A percentile compares a stretch with the other conserved stretches of the same genome.
These are phyloP conservation scores for Diplodia scrobiculata DNA, from an alignment of 2,329 filamentous ascomycete species.

Conservation along the genomic window DNA sequence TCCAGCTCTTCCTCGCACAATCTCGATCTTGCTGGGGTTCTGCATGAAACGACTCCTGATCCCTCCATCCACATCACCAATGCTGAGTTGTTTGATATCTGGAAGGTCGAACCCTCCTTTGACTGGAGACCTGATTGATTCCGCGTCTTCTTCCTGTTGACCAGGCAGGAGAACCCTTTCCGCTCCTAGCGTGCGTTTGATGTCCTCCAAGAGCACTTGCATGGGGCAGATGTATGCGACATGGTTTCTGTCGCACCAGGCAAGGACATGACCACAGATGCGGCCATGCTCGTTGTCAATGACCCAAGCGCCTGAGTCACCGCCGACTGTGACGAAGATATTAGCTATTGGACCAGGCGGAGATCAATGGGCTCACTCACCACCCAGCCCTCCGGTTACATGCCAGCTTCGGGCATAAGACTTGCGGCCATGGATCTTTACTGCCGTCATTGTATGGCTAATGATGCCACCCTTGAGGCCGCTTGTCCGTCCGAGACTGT, in stretches of 20 bases:
- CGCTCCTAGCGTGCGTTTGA: conserved; percentile 74
- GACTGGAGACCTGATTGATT: neutral
- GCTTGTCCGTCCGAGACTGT: conserved; percentile 84
- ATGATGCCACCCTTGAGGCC: conserved; percentile 80
- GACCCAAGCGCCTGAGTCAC: conserved; percentile 92
- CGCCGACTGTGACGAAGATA: conserved; percentile 62
- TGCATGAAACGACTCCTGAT: conserved; percentile 13
- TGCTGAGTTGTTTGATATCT: conserved; percentile 14
- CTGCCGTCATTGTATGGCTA: conserved; percentile 73
- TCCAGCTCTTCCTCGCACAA: conserved; percentile 3
- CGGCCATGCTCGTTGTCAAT: conserved; percentile 76
- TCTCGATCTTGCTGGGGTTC: conserved; percentile 13
- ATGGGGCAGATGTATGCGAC: conserved; percentile 94
- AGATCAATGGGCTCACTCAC: conserved; percentile 41
- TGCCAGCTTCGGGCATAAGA: conserved; percentile 75
- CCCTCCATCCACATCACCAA: conserved; percentile 15
- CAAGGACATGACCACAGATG: conserved; percentile 86
- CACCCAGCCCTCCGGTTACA: conserved; percentile 62
- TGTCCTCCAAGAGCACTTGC: conserved; percentile 85
- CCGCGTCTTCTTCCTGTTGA: conserved; percentile 38
- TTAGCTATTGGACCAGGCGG: neutral
- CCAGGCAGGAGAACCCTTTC: conserved; percentile 70
- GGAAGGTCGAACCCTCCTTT: conserved; percentile 19
- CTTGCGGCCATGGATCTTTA: conserved; percentile 82
- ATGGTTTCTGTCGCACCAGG: conserved; percentile 77